Evolutionary conservation across 495 filamentous ascomycete species (phyloP).

Genomic region (Penicillium canescens): DNA sequence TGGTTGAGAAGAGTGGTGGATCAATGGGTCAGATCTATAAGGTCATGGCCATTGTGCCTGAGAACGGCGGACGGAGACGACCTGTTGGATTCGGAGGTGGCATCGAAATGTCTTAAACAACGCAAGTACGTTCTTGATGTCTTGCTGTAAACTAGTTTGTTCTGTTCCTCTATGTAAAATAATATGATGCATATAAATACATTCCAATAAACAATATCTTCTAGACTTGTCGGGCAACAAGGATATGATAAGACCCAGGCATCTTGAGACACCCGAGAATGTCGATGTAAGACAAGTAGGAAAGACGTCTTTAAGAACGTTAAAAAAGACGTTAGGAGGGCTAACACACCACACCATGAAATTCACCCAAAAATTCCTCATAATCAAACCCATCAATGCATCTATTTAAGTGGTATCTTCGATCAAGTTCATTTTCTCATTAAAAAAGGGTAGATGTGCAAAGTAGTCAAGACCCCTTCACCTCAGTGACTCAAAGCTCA

Average conservation of each 20-base stretch:
- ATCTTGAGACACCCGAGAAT: too few relatives aligned
- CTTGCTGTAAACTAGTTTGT: not conserved
- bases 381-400: not conserved
- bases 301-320: too few relatives aligned
- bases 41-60: conserved; percentile 85
- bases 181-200: not conserved
- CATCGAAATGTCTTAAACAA: conserved; percentile 36
- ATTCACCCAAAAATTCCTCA: not conserved
- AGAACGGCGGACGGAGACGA: conserved; percentile 66
- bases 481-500: conserved; percentile 14
- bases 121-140: not conserved
- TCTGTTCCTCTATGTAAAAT: not conserved
- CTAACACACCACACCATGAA: too few relatives aligned
- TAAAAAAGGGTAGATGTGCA: conserved; percentile 6
- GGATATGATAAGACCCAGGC: too few relatives aligned
- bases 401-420: conserved; percentile 16
- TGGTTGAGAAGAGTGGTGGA: conserved; percentile 73
- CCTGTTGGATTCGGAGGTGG: conserved; percentile 93
- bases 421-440: conserved; percentile 14
- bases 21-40: conserved; percentile 97
- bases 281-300: too few relatives aligned
- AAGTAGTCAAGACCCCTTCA: not conserved
- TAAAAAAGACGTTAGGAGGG: too few relatives aligned
- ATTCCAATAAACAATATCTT: not conserved
- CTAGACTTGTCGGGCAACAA: too few relatives aligned